Percentiles rank a stretch among this genome's conserved stretches.
phyloP scores from a whole-genome alignment of 495 filamentous ascomycete species.

The Tuber aestivum region DNA sequence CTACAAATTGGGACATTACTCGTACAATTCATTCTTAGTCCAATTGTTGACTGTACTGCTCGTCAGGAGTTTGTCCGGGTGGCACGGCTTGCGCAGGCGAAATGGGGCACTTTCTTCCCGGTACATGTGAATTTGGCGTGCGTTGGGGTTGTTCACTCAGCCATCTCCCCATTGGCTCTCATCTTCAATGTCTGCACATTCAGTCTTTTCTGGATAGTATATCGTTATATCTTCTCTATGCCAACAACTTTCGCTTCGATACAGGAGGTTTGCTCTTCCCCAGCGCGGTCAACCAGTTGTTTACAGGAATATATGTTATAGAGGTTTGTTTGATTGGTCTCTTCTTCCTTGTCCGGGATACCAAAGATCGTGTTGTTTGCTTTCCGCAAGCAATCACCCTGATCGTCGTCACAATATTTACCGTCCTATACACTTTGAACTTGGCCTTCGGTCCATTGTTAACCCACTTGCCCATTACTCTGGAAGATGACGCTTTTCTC shows the following conservation, averaged over 20 bases:
- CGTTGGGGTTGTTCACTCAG: conserved; percentile 86
- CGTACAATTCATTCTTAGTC: conserved; percentile 72
- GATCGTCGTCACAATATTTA: conserved; percentile 66
- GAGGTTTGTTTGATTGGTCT: conserved; percentile 84
- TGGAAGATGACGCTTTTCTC: conserved; percentile 87
- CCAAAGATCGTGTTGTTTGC: conserved; percentile 55
- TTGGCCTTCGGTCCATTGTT: conserved; percentile 79
- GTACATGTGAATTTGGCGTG: conserved; percentile 93
- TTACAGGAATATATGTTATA: conserved; percentile 92
- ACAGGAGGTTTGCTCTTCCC: conserved; percentile 93
- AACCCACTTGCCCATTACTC: conserved; percentile 84
- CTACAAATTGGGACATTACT: conserved; percentile 71
- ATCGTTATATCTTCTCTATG: conserved; percentile 93
- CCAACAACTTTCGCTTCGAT: conserved; percentile 82
- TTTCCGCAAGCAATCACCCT: conserved; percentile 83
- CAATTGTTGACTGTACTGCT: conserved; percentile 77
- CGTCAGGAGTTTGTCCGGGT: conserved; percentile 83
- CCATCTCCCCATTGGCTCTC: conserved; percentile 84
- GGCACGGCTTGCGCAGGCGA: conserved; percentile 66
- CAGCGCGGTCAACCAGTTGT: conserved; percentile 91
- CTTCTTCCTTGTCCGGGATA: conserved; percentile 76
- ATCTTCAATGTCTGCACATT: conserved; percentile 94
- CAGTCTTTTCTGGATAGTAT: conserved; percentile 87
- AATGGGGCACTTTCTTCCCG: conserved; percentile 92
- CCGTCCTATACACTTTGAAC: conserved; percentile 74